Base-by-base conservation (phyloP, 1,139 yeast species). In the Magnusiomyces paraingens region DNA sequence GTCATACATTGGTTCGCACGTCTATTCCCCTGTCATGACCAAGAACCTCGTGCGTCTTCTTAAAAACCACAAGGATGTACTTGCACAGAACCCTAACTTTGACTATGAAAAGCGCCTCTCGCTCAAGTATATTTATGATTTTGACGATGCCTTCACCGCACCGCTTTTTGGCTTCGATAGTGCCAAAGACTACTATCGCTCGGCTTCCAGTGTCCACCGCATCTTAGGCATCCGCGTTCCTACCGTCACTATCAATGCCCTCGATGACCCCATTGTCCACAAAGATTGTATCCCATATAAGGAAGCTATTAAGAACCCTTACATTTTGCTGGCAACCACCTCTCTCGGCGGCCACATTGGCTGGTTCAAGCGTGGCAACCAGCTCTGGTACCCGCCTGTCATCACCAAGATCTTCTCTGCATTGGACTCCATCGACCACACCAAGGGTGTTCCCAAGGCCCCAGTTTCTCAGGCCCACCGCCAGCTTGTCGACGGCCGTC, bases 321-420 rank as follows among this genome's bases (percentile, higher is more conserved):
- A 80, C 66, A 71, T 85, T 35, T 71, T 82, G 38, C 68, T 87
- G 62, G 73, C 85, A 17, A 79, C 83, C 51, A 87, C 97, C 0
- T 78, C 83, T 38, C 70, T 82, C 35, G 99, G 99, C 55, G 99
- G 98, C 10, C 99, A 93, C 70, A 70, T 94, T 45, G 90, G 89
- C 8, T 78, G 80, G 79, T 78, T 74, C 63, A 80, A 77, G 62
- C 84, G 86, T 0, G 83, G 86, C 26, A 70, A 70, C 39, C 77
- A 80, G 54, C 81, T 89, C 60, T 90, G 97, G 96, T 81, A 83
- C 62, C 79, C 84, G 6, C 74, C 76, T 51, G 83, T 83, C 42
- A 78, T 85, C 45, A 80, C 82, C 48, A 77, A 83, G 51, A 87
- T 78, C 68, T 78, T 88, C 59, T 71, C 70, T 57, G 74, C 78